A percentile compares a stretch with the other conserved stretches of the same genome.
Evolutionary conservation across 768 basidiomycete genomes (phyloP).

Genomic region (Leccinum disarticulatum): DNA sequence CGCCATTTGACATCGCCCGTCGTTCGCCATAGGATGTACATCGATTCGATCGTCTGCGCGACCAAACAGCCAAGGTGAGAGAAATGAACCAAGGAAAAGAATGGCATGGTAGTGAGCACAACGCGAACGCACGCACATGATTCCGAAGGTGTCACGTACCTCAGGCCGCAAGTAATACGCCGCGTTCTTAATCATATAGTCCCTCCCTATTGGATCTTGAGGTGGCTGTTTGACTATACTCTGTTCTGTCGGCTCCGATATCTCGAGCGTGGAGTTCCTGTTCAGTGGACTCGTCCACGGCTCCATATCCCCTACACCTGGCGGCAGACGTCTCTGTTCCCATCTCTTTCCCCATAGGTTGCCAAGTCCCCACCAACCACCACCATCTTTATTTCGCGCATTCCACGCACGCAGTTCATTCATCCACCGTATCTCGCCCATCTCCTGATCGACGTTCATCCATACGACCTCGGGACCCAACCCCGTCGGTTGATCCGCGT

Average conservation of each 20-base stretch:
- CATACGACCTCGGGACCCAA: constrained; percentile 56
- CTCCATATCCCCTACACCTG: constrained; percentile 45
- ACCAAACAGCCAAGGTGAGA: not conserved
- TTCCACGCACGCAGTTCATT: constrained; percentile 47
- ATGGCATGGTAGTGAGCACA: not conserved
- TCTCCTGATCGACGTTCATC: constrained; percentile 15
- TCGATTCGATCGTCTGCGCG: constrained; percentile 65
- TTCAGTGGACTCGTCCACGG: constrained; percentile 21
- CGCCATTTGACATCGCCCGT: constrained; percentile 72
- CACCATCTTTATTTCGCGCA: not conserved
- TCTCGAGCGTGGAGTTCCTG: constrained; percentile 4
- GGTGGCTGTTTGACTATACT: not conserved
- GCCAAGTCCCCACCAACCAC: not conserved
- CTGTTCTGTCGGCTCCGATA: not conserved
- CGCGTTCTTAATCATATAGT: constrained; percentile 49
- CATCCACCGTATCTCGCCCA: constrained; percentile 23
- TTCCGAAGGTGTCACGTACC: constrained; percentile 39
- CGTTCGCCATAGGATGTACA: constrained; percentile 69
- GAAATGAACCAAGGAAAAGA: not conserved
- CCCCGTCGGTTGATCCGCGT: constrained; percentile 69
- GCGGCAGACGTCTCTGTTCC: constrained; percentile 40
- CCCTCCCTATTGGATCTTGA: constrained; percentile 35
- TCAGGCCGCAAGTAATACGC: constrained; percentile 69
- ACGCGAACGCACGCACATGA: not conserved
- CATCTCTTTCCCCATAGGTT: not conserved